Conservation (phyloP, 1,284 basidiomycete species). For the Tremellales sp. region DNA sequence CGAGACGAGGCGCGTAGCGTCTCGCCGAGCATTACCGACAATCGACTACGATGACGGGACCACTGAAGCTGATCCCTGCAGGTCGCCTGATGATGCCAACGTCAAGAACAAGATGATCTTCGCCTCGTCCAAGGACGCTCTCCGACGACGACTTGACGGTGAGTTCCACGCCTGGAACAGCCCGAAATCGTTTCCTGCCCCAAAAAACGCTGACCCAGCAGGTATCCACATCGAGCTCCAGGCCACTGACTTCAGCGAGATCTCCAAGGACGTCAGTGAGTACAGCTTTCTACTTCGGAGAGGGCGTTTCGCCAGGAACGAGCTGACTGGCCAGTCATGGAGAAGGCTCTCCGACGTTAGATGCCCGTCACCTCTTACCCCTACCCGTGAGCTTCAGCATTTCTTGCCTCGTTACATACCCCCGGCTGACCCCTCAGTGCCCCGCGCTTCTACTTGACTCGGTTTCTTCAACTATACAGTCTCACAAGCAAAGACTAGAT, state of each 20-base stretch:
- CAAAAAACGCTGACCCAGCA: constrained; percentile 3
- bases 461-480: not conserved
- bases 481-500: not conserved
- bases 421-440: not conserved
- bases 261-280: constrained; percentile 71
- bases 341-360: constrained; percentile 40
- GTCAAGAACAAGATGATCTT: constrained; percentile 94
- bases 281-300: too few relatives aligned
- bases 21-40: constrained; percentile 23
- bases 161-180: constrained; percentile 1
- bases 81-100: constrained; percentile 83
- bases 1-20: too few relatives aligned
- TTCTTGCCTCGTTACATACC: not conserved
- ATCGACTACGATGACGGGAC: constrained; percentile 10
- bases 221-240: constrained; percentile 64
- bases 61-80: constrained; percentile 40
- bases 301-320: not conserved
- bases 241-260: constrained; percentile 76
- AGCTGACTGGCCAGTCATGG: constrained; percentile 26
- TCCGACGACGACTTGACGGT: constrained; percentile 62
- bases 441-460: not conserved
- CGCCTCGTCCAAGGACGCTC: constrained; percentile 84
- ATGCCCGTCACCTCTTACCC: not conserved
- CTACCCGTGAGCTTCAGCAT: not conserved
- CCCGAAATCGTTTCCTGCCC: not conserved